These are phyloP conservation scores for Paramecium octaurelia DNA, from an alignment of 73 alveolate species.

Conservation along the genomic window DNA sequence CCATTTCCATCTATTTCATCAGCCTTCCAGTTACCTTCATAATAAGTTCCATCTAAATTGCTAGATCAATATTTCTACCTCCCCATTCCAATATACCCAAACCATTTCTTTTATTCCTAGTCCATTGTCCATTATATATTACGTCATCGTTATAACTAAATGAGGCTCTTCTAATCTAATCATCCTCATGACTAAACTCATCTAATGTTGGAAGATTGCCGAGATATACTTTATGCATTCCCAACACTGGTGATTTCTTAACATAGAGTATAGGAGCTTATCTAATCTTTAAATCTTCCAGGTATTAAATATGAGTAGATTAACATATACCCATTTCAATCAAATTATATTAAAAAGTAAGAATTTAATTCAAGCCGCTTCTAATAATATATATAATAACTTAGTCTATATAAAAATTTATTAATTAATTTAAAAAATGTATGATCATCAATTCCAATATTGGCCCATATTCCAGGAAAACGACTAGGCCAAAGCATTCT, in stretches of 20 bases:
- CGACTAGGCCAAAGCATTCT: background rate
- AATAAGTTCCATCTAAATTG: background rate
- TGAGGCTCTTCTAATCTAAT: background rate
- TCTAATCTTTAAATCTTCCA: background rate
- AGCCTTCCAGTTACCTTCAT: background rate
- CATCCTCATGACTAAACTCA: background rate
- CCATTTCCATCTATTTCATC: background rate
- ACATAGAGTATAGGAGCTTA: background rate
- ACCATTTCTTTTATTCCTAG: background rate
- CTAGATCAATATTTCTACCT: background rate
- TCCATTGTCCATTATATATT: background rate
- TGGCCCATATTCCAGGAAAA: conserved; percentile 22
- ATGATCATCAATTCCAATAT: background rate
- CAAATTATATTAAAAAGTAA: background rate
- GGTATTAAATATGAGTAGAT: background rate
- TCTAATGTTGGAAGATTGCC: background rate
- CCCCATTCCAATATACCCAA: background rate
- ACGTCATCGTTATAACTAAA: background rate
- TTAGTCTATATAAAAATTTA: background rate
- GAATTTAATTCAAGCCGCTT: background rate
- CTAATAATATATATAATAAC: background rate
- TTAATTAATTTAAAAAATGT: background rate
- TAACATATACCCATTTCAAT: background rate
- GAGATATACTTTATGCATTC: background rate
- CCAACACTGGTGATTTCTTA: background rate